Percentiles rank a stretch among this genome's conserved stretches.
Evolutionary conservation across 2,329 filamentous ascomycete species (phyloP).

Genomic region (Neopestalotiopsis sp.): DNA sequence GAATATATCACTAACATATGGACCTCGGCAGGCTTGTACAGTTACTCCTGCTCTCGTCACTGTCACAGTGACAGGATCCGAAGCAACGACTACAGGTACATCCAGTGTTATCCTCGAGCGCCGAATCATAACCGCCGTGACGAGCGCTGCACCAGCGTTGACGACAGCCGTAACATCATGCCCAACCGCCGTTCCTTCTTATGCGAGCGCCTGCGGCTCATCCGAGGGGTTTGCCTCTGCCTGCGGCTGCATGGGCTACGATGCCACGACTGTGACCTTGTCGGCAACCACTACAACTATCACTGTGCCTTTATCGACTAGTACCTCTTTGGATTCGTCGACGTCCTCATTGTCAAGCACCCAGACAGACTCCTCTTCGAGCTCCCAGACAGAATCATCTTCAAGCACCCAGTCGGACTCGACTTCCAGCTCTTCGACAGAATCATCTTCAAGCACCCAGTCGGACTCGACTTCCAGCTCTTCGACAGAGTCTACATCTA

Average conservation of each 20-base stretch:
- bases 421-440: not conserved
- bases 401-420: not conserved
- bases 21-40: not conserved
- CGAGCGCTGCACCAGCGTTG: not conserved
- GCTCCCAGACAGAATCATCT: not conserved
- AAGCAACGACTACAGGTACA: not conserved
- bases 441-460: not conserved
- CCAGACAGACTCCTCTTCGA: not conserved
- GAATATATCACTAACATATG: not conserved
- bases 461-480: not conserved
- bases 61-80: not conserved
- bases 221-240: not conserved
- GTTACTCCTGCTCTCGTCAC: not conserved
- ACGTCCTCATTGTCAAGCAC: not conserved
- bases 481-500: not conserved
- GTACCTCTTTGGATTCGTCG: not conserved
- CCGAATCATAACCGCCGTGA: not conserved
- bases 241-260: not conserved
- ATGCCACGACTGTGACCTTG: not conserved
- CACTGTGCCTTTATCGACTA: not conserved
- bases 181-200: not conserved
- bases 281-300: not conserved
- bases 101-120: not conserved
- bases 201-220: not conserved
- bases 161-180: not conserved